phyloP scores from a whole-genome alignment of 371 early-diverging fungal species.

The Apophysomyces sp. region DNA sequence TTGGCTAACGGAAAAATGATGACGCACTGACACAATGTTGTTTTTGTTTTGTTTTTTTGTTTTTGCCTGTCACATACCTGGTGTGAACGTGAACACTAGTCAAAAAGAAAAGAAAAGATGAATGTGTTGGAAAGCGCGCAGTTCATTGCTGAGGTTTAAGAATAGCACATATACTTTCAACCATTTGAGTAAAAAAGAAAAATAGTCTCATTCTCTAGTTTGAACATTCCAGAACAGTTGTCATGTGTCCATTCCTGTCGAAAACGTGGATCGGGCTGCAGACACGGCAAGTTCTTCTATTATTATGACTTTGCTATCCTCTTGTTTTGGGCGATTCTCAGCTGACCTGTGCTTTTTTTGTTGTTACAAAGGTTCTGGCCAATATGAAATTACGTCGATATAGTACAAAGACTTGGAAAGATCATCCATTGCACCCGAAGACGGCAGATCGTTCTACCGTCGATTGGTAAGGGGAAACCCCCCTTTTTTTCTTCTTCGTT shows the following conservation, averaged over 20 bases:
- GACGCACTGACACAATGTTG: background rate
- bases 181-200: no score
- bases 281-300: constrained; percentile 36
- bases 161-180: no score
- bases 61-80: background rate
- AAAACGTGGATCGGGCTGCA: constrained; percentile 58
- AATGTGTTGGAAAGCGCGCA: constrained; percentile 59
- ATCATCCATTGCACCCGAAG: constrained; percentile 72
- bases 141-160: constrained; percentile 61
- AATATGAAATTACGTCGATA: constrained; percentile 66
- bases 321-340: background rate
- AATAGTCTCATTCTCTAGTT: background rate
- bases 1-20: background rate
- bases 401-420: constrained; percentile 73
- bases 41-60: background rate
- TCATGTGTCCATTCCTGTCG: constrained; percentile 62
- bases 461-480: constrained; percentile 53
- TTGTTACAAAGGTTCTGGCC: constrained; percentile 43
- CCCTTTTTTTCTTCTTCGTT: background rate
- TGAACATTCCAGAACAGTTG: constrained; percentile 48
- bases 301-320: no score
- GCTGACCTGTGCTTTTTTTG: background rate
- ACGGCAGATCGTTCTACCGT: constrained; percentile 54
- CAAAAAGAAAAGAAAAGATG: background rate
- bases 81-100: constrained; percentile 1